phyloP scores from a whole-genome alignment of 192 early-diverging fungal species.

The Rhizophagus prolifer region DNA sequence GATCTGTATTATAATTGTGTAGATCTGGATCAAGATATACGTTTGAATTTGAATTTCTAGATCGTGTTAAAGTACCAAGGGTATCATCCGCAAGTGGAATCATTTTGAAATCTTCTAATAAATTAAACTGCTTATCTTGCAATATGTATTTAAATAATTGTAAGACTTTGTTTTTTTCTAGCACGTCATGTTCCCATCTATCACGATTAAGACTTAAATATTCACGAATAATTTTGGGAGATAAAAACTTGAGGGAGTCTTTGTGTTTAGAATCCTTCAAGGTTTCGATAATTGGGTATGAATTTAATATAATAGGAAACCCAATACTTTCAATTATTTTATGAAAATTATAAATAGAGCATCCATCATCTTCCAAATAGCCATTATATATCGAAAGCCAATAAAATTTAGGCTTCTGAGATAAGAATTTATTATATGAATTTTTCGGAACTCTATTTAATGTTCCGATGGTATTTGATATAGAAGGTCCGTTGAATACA shows the following conservation, averaged over 20 bases:
- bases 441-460: too few relatives aligned
- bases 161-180: background rate
- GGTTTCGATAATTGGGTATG: background rate
- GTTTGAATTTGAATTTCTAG: too few relatives aligned
- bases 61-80: too few relatives aligned
- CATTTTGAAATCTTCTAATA: too few relatives aligned
- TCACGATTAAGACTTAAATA: background rate
- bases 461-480: background rate
- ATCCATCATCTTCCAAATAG: background rate
- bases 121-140: background rate
- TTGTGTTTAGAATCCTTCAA: background rate
- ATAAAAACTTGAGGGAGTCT: background rate
- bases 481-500: background rate
- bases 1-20: too few relatives aligned
- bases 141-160: background rate
- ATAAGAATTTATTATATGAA: background rate
- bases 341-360: background rate
- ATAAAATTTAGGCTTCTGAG: background rate
- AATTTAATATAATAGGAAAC: background rate
- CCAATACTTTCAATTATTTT: background rate
- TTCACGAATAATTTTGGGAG: background rate
- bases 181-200: background rate
- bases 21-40: too few relatives aligned
- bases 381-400: slow-evolving; percentile 2
- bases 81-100: too few relatives aligned